Evolutionary conservation across 108 stramenopile genomes (phyloP), one percentile per base, ranked within the genome.

Genomic region (Thalassiosira profunda): DNA sequence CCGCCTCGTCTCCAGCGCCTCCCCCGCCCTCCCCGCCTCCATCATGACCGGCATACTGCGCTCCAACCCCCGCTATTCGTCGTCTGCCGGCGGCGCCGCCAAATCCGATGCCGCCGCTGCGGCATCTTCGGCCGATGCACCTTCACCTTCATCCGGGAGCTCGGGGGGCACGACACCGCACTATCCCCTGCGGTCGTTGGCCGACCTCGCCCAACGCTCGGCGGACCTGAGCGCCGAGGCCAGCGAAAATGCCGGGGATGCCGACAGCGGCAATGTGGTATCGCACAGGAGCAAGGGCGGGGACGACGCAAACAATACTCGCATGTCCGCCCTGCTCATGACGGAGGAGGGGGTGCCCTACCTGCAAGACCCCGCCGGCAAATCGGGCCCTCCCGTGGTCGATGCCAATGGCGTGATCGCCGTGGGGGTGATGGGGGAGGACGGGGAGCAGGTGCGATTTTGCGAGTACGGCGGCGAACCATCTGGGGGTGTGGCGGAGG

Each of bases 121-220:
- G n/a, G n/a, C n/a, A n/a, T 9, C 59, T 1, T 18, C 14, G 23
- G n/a, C 12, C 15, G 15, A 4, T 11, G 15, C 29, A 59, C 30
- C 35, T 29, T 20, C 9, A 4, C 44, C 53, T 30, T 17, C 23
- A 18, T 26, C 43, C 42, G 11, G 14, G 2, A 30, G 23, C 36
- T 24, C 5, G 14, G 6, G 21, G 3, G 42, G 7, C 37, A 2
- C 20, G 6, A 58, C 29, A 55, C 15, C 5, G 53, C 53, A n/a
- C 12, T 24, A 26, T 37, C 56, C 17, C 35, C 31, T n/a, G 34
- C 24, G 44, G 5, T 63, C 72, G 23, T 58, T 73, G 55, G 63
- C 72, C 14, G 72, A 73, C 64, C 52, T 73, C 11, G 63, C 49
- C 0, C 38, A 36, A 64, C 49, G 54, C 35, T 64, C 72, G 0